Evolutionary conservation across 331 rosid genomes (phyloP), one percentile per base, ranked within the genome.

Genomic region (Acacia pycnantha): DNA sequence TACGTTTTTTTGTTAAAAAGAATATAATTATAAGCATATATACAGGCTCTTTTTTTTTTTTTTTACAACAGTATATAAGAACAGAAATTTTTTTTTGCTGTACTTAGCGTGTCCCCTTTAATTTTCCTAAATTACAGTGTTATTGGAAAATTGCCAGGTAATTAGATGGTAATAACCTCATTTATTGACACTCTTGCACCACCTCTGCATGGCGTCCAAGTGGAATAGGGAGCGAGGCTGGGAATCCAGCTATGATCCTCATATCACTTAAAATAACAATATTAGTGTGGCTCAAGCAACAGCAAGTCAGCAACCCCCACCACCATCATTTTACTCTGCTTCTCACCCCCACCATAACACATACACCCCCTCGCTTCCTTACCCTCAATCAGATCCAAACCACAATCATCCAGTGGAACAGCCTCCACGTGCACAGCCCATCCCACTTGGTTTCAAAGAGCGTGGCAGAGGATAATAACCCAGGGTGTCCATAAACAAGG

Each of bases 121-220:
- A 15, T 65, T 64, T 64, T 31, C 11, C 69, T 7, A 33, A 65
- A 31, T 65, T 65, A 8, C 2, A 27, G 19, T 16, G 71, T 15
- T 29, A 64, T 22, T 1, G 8, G 4, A 47, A n/a, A 35, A 7
- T 18, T 33, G 46, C 14, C 73, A 37, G 27, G 53, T 41, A 40
- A 40, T 41, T 70, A 13, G n/a, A 44, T 22, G 21, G n/a, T 44
- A 11, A 50, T 44, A 11, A 50, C 43, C 18, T 67, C 81, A 84
- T 74, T 84, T 67, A 74, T 66, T 67, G 81, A 44, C n/a, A 21
- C 37, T 35, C 31, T 67, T 9, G 6, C n/a, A 35, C 24, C 70
- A 69, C 87, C 87, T 58, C 44, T 84, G 87, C 87, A 84, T 84
- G 84, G 76, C n/a, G 58, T 41, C 77, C 87, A 84, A 1, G 87